These are phyloP conservation scores for Echeveria elegans DNA, from an alignment of 164 flowering plant species.

Conservation along the genomic window DNA sequence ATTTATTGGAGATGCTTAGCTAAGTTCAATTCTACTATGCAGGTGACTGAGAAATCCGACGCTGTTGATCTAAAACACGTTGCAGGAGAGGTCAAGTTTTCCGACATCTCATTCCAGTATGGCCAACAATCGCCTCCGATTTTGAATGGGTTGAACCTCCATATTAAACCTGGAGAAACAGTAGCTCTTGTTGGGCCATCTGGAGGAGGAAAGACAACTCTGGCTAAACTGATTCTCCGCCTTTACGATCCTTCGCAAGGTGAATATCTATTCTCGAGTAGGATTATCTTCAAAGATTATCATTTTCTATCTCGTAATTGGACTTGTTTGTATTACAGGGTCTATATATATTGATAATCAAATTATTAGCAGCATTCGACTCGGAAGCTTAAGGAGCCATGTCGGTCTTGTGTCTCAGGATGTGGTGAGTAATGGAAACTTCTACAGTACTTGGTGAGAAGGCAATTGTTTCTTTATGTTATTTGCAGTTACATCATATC, in stretches of 20 bases:
- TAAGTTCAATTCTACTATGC: slow-evolving; percentile 12
- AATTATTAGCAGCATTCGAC: slow-evolving; percentile 35
- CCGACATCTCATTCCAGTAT: slow-evolving; percentile 58
- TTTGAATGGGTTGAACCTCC: slow-evolving; percentile 62
- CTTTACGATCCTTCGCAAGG: slow-evolving; percentile 81
- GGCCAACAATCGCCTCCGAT: slow-evolving; percentile 53
- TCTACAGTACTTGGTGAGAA: neutral
- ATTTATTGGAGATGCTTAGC: neutral
- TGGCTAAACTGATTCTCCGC: slow-evolving; percentile 82
- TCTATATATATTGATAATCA: slow-evolving; percentile 50
- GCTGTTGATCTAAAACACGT: slow-evolving; percentile 52
- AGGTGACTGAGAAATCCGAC: slow-evolving; percentile 66
- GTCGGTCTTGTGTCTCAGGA: slow-evolving; percentile 92
- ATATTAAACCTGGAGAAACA: slow-evolving; percentile 83
- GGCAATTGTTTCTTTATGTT: neutral
- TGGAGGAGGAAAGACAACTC: slow-evolving; percentile 97
- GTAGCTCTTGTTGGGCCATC: slow-evolving; percentile 93
- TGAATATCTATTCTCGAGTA: slow-evolving; percentile 16
- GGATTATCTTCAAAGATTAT: slow-evolving; percentile 4
- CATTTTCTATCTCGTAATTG: neutral
- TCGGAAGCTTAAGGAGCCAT: slow-evolving; percentile 73
- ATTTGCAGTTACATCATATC: neutral
- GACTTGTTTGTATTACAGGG: slow-evolving; percentile 39
- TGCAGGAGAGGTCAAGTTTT: slow-evolving; percentile 65
- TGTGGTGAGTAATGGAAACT: slow-evolving; percentile 45